Base-by-base conservation (phyloP, 2,329 filamentous ascomycete genomes). In the Cladosporium cucumerinum region DNA sequence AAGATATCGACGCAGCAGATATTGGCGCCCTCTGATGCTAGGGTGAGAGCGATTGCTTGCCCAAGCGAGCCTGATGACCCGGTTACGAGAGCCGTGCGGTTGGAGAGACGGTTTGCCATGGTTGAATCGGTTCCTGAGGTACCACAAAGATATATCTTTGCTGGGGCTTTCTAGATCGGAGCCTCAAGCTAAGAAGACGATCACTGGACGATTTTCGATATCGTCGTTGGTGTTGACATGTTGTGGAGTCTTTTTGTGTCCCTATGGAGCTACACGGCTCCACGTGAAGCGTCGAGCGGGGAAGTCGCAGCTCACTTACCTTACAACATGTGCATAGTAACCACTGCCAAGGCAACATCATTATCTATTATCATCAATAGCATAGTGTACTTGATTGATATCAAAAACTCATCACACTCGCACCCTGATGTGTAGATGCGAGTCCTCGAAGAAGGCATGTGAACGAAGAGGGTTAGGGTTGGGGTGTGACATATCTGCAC, bases 1-100 rank as follows among this genome's bases (percentile, higher is more conserved):
- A 73, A 74, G 16, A 76, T 67, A 61, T 78, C 76, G 11, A 74
- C 72, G 61, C 69, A 69, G 63, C 69, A 70, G 14, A 75, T 64
- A 25, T 70, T 68, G 28, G 73, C 73, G 49, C 73, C 73, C 65
- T 75, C 72, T 23, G 66, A 43, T 8, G 73, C 72, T 54, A 71
- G 72, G 1, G 66, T 67, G 11, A 74, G 69, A 48, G 68, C 69
- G 21, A 75, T 75, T n/a, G 72, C 72, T 52, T 74, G 69, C 25
- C 73, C 74, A 7, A 75, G 68, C 2, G 73, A 74, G 11, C 72
- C 72, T 1, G 73, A 73, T 6, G 69, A 67, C 48, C 74, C 73
- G 25, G 72, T 72, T 8, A 72, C 66, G 25, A 72, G 34, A 28
- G 71, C 71, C 12, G 67, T 65, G 32, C 39, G 39, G 39, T 23